phyloP scores from a whole-genome alignment of 768 basidiomycete genomes.

The Coprinopsis sp. region DNA sequence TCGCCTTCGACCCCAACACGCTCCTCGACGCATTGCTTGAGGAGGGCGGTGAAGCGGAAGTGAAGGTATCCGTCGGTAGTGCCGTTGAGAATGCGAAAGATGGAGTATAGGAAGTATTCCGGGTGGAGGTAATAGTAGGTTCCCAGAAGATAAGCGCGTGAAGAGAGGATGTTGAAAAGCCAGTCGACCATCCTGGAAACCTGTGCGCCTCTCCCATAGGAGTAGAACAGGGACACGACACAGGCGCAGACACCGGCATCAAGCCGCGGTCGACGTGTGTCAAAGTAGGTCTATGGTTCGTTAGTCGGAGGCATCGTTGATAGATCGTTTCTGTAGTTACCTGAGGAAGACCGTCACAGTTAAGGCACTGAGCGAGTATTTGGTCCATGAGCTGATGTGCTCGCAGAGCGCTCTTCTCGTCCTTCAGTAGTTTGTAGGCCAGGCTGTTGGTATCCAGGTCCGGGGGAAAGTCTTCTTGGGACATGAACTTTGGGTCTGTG shows the following conservation, averaged over 20 bases:
- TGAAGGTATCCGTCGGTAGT: slow-evolving; percentile 33
- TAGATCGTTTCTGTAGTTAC: slow-evolving; percentile 24
- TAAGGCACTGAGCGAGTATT: slow-evolving; percentile 47
- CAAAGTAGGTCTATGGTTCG: slow-evolving; percentile 46
- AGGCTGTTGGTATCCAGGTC: slow-evolving; percentile 59
- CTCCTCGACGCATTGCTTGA: slow-evolving; percentile 44
- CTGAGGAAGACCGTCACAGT: slow-evolving; percentile 48
- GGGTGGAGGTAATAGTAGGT: slow-evolving; percentile 51
- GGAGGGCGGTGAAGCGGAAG: slow-evolving; percentile 32
- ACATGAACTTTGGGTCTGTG: slow-evolving; percentile 22
- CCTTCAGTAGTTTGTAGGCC: slow-evolving; percentile 39
- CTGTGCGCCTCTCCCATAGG: slow-evolving; percentile 42
- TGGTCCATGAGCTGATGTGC: slow-evolving; percentile 48
- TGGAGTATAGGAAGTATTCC: slow-evolving; percentile 51
- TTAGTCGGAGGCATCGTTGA: background rate
- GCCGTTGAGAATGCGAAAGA: slow-evolving; percentile 38
- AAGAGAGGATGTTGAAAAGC: slow-evolving; percentile 43
- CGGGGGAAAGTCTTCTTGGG: slow-evolving; percentile 45
- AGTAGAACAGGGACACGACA: slow-evolving; percentile 46
- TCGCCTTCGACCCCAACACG: slow-evolving; percentile 46
- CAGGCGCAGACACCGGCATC: slow-evolving; percentile 54
- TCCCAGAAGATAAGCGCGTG: slow-evolving; percentile 51
- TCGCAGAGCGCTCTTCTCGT: slow-evolving; percentile 21
- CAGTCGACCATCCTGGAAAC: slow-evolving; percentile 42
- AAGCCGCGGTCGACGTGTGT: slow-evolving; percentile 43